phyloP scores from a whole-genome alignment of 1,284 basidiomycete species.

The Pascua sp. region DNA sequence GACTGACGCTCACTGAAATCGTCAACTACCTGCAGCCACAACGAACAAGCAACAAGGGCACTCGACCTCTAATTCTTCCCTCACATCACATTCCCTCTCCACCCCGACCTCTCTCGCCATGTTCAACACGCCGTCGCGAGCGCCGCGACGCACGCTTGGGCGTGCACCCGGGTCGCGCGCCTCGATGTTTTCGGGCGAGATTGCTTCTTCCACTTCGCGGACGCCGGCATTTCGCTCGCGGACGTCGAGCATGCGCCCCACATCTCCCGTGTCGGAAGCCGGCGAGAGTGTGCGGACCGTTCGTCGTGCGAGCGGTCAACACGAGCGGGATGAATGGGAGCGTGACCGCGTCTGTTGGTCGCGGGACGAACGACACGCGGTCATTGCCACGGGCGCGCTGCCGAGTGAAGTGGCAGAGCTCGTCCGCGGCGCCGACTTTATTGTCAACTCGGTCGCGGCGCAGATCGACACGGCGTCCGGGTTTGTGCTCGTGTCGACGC shows the following conservation, averaged over 20 bases:
- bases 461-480: conserved; percentile 44
- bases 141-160: conserved; percentile 3
- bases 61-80: neutral
- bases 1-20: too few relatives aligned
- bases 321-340: conserved; percentile 15
- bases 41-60: too few relatives aligned
- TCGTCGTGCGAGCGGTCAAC: conserved; percentile 3
- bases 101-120: neutral
- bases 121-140: conserved; percentile 4
- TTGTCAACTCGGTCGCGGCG: conserved; percentile 40
- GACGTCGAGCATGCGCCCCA: conserved; percentile 1
- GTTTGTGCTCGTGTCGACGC: conserved; percentile 46
- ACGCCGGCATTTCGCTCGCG: neutral
- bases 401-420: conserved; percentile 36
- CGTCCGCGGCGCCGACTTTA: conserved; percentile 39
- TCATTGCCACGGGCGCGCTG: conserved; percentile 27
- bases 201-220: neutral
- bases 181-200: neutral
- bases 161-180: neutral
- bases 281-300: conserved; percentile 25
- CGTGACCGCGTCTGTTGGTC: conserved; percentile 32
- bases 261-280: conserved; percentile 15
- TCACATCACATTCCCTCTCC: neutral
- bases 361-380: conserved; percentile 32
- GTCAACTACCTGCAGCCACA: too few relatives aligned